These are phyloP conservation scores for Sorghum bicolor DNA, from an alignment of 176 grass and related monocot species.

Conservation along the genomic window Sorghum_bicolor_NCBIv3 NC_012872.2:64830501-64831000, in stretches of 20 bases:
- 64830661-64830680: neutral
- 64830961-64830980: no score
- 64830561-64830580: neutral
- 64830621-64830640: neutral
- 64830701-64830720: neutral
- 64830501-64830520: neutral
- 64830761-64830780: constrained; percentile 54
- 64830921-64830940: no score
- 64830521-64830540: neutral
- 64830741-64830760: neutral
- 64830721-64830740: neutral
- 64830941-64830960: neutral
- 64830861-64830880: neutral
- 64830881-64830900: neutral
- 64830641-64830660: neutral
- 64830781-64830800: constrained; percentile 55
- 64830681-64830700: neutral
- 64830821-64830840: constrained; percentile 54
- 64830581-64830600: neutral
- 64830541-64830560: neutral
- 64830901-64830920: neutral
- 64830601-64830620: neutral
- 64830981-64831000: no score
- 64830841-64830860: constrained; percentile 61
- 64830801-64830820: constrained; percentile 57